Conservation (phyloP, 805 yeast genomes). For the Metschnikowia lochheadii region DNA sequence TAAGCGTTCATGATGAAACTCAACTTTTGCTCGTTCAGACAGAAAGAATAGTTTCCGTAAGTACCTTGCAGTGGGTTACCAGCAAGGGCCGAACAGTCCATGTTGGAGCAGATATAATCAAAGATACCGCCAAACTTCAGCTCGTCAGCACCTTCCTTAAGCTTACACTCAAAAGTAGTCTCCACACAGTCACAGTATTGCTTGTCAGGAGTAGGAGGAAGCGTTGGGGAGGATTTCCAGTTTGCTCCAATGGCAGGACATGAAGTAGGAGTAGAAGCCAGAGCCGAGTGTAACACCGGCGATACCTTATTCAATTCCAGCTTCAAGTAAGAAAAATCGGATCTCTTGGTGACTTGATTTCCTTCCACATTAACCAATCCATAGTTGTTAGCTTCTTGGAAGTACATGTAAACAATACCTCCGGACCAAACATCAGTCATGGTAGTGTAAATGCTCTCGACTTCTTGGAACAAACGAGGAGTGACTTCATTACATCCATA, state of each 20-base stretch:
- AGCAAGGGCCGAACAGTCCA: conserved; percentile 36
- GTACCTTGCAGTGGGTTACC: conserved; percentile 37
- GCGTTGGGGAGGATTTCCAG: conserved; percentile 38
- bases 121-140: conserved; percentile 35
- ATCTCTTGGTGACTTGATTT: conserved; percentile 51
- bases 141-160: conserved; percentile 22
- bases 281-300: conserved; percentile 36
- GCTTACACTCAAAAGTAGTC: conserved; percentile 34
- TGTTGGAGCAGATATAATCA: conserved; percentile 27
- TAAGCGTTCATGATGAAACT: neutral
- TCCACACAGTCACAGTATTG: conserved; percentile 35
- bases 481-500: conserved; percentile 70
- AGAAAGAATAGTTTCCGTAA: conserved; percentile 21
- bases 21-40: neutral
- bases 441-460: conserved; percentile 55
- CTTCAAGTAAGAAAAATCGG: conserved; percentile 50
- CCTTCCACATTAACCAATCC: conserved; percentile 61
- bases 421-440: conserved; percentile 89
- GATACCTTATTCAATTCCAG: conserved; percentile 44
- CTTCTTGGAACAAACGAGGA: conserved; percentile 74
- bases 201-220: conserved; percentile 44
- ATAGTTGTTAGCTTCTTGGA: conserved; percentile 68
- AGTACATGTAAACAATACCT: conserved; percentile 86
- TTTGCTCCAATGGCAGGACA: conserved; percentile 32
- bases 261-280: conserved; percentile 26